Base-by-base conservation (phyloP, 768 basidiomycete species). In the Heimioporus sp. region DNA sequence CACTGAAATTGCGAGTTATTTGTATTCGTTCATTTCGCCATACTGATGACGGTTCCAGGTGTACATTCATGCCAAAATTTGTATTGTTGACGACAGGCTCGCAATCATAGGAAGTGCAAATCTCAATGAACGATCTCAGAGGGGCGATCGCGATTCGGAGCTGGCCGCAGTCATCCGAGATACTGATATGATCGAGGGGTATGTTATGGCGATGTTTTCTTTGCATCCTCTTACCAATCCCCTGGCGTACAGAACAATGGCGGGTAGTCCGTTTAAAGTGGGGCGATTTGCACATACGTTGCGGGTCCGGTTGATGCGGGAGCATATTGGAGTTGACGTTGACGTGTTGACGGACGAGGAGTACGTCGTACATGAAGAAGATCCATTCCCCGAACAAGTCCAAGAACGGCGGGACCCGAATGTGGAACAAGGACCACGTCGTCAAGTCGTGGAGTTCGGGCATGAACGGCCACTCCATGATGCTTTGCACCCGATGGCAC, bases 71-170 rank as follows among this genome's bases (percentile, higher is more conserved):
- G 89, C 41, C 28, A 60, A 74, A 58, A 48, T 77, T 17, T 87
- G 86, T 60, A 85, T 98, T 49, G 94, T 98, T 5, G 97, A 99
- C 66, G 96, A 99, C 66, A 85, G 97, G 47, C 74, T 94, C 51
- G 93, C 83, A 31, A 93, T 97, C 64, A 97, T 97, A 57, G 93
- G 93, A 15, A 94, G 92, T 49, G 96, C 96, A 16, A 98, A 97
- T 67, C 93, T 99, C 74, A 98, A 99, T 65, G 97, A 99, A 66
- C 84, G 97, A 35, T 96, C 92, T 13, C 91, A 92, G 64, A 80
- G 92, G 28, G 97, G 97, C 20, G 96, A 99, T 67, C 86, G 97
- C 28, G 97, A 99, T 69, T 98, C 96, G 3, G 97, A 99, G 66
- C 68, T 98, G 32, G 92, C 93, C 4, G 85, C 90, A 35, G 84